Base-by-base conservation (phyloP, 164 flowering plant genomes). In the Stephania japonica region DNA sequence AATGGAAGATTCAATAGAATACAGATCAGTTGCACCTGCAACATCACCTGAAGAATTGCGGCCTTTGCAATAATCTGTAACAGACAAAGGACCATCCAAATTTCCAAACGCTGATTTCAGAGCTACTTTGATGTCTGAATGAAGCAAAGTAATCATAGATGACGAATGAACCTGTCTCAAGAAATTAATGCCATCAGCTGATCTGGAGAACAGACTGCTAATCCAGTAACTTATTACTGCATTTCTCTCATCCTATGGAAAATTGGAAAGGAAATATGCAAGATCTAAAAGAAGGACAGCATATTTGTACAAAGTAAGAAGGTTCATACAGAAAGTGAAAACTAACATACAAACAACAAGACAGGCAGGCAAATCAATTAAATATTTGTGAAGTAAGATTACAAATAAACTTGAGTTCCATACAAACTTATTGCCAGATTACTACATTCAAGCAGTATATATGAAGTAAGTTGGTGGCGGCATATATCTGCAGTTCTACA, bases 61-160 rank as follows among this genome's bases (percentile, higher is more conserved):
- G 62, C 97, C 97, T 81, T 84, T 92, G 85, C 95, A 93, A 98
- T 97, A 96, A 81, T 96, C 98, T 62, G 72, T 80, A 67, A 91
- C 86, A 69, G 89, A 81, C 68, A 96, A 85, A 70, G 99, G 99
- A 70, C 99, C 99, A 75, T 96, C 99, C 81, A 86, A 76, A 78
- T 68, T 83, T 69, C 83, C 81, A 84, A 96, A 96, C 62, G 99
- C 98, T 85, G 92, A 87, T 81, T 84, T 93, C 74, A 96, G 72
- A n/a, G 98, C 97, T 77, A 87, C 72, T 84, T 90, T 93, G 27
- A 96, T 79, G 73, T 93, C 99, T 69, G 97, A 86, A 72, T 96
- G 94, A 73, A 96, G 85, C 87, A 93, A 87, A 76, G 86, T 87
- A 71, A 90, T 85, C 59, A 93, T 87, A 69, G 89, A 86, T 13